These are phyloP conservation scores for Exophiala xenobiotica DNA, from an alignment of 2,329 filamentous ascomycete genomes.

Conservation along the genomic window DNA sequence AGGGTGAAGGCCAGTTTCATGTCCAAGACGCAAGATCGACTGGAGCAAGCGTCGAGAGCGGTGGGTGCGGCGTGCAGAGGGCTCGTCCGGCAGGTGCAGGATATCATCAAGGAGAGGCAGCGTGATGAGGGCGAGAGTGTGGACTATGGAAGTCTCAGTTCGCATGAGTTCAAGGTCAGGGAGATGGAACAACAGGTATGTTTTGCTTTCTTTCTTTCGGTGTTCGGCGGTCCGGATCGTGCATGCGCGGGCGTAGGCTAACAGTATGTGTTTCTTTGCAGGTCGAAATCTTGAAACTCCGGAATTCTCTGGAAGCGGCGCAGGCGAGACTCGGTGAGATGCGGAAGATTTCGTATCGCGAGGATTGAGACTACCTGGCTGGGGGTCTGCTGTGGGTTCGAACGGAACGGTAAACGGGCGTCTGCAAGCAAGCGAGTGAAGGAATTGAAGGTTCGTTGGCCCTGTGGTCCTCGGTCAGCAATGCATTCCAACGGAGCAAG, in stretches of 20 bases:
- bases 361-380: conserved; percentile 57
- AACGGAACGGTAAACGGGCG: no score
- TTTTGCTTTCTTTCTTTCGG: conserved; percentile 26
- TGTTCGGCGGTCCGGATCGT: conserved; percentile 16
- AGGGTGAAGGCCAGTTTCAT: conserved; percentile 98
- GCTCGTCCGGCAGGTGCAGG: conserved; percentile 89
- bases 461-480: no score
- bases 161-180: conserved; percentile 95
- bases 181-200: conserved; percentile 99
- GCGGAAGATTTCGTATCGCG: conserved; percentile 93
- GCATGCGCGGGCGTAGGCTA: background rate
- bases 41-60: conserved; percentile 89
- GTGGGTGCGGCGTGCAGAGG: conserved; percentile 85
- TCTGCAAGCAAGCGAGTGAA: no score
- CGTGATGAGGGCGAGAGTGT: conserved; percentile 74
- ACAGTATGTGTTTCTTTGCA: conserved; percentile 22
- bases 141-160: conserved; percentile 83
- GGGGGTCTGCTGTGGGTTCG: no score
- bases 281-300: conserved; percentile 96
- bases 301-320: conserved; percentile 79
- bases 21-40: conserved; percentile 89
- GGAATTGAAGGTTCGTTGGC: no score
- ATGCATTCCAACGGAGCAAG: no score
- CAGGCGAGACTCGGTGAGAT: conserved; percentile 88
- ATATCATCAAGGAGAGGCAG: conserved; percentile 84